A percentile compares a stretch with the other conserved stretches of the same genome.
Evolutionary conservation across 1,139 yeast genomes (phyloP).

Genomic region (Arxiozyma slooffiae): DNA sequence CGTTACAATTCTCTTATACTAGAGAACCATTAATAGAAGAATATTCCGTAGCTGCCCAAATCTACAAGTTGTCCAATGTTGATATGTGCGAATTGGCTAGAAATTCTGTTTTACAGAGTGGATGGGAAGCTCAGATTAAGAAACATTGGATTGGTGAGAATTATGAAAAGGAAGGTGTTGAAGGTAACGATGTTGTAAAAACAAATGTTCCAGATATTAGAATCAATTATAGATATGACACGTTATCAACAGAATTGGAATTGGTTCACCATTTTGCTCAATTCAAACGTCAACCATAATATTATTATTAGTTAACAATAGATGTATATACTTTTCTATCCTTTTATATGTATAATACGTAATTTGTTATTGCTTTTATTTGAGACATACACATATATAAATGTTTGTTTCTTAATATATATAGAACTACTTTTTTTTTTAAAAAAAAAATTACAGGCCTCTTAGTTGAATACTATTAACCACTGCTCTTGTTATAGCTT

Average conservation of each 20-base stretch:
- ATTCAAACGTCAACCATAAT: slow-evolving; percentile 7
- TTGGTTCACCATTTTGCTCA: slow-evolving; percentile 54
- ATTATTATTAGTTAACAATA: neutral
- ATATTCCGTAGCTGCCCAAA: slow-evolving; percentile 95
- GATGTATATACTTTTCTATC: neutral
- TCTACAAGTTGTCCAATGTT: slow-evolving; percentile 82
- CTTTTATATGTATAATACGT: neutral
- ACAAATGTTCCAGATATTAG: slow-evolving; percentile 91
- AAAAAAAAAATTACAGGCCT: slow-evolving; percentile 17
- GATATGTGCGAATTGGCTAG: slow-evolving; percentile 91
- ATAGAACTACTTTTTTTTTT: too few relatives aligned
- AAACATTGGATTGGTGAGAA: slow-evolving; percentile 85
- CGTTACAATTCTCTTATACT: slow-evolving; percentile 87
- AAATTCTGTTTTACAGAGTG: slow-evolving; percentile 81
- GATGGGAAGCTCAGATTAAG: slow-evolving; percentile 79
- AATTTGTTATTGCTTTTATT: neutral
- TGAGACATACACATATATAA: neutral
- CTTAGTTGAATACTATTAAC: slow-evolving; percentile 33
- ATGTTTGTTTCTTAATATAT: neutral
- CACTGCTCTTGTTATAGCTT: slow-evolving; percentile 27
- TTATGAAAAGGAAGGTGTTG: slow-evolving; percentile 51
- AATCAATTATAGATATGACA: slow-evolving; percentile 70
- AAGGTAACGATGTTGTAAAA: slow-evolving; percentile 82
- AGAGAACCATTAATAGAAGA: slow-evolving; percentile 97
- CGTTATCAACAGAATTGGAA: slow-evolving; percentile 63